Conservation (phyloP, 495 filamentous ascomycete species). For the Sabuloglossum arenarium region DNA sequence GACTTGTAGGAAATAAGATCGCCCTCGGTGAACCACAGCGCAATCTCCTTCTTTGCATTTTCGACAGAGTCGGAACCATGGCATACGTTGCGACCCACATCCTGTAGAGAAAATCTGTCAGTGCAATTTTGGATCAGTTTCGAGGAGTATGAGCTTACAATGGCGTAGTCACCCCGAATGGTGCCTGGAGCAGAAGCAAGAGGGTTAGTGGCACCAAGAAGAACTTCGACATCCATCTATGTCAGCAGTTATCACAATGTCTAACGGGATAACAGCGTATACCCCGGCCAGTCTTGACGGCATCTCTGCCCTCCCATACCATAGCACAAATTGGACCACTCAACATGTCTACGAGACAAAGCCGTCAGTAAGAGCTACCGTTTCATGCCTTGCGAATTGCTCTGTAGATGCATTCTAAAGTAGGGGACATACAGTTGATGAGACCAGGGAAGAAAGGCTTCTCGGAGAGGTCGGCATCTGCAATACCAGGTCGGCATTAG, state of each 20-base stretch:
- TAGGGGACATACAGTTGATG: slow-evolving; percentile 47
- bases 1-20: slow-evolving; percentile 67
- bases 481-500: background rate
- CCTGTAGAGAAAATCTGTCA: slow-evolving; percentile 22
- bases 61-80: slow-evolving; percentile 97
- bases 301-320: slow-evolving; percentile 96
- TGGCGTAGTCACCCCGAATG: slow-evolving; percentile 78
- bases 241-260: background rate
- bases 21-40: slow-evolving; percentile 78
- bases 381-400: background rate
- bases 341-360: slow-evolving; percentile 55
- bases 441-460: slow-evolving; percentile 96
- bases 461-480: slow-evolving; percentile 63
- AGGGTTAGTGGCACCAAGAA: slow-evolving; percentile 98
- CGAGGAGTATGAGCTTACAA: slow-evolving; percentile 21
- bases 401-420: background rate
- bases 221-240: slow-evolving; percentile 24
- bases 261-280: slow-evolving; percentile 16
- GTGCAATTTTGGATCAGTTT: slow-evolving; percentile 3
- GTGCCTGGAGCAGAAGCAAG: slow-evolving; percentile 81
- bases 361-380: slow-evolving; percentile 2
- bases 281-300: slow-evolving; percentile 92
- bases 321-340: slow-evolving; percentile 93
- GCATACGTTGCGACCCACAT: slow-evolving; percentile 96
- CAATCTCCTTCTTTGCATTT: slow-evolving; percentile 98